phyloP scores from a whole-genome alignment of 768 basidiomycete genomes.

The Boletus rubroflammeus region DNA sequence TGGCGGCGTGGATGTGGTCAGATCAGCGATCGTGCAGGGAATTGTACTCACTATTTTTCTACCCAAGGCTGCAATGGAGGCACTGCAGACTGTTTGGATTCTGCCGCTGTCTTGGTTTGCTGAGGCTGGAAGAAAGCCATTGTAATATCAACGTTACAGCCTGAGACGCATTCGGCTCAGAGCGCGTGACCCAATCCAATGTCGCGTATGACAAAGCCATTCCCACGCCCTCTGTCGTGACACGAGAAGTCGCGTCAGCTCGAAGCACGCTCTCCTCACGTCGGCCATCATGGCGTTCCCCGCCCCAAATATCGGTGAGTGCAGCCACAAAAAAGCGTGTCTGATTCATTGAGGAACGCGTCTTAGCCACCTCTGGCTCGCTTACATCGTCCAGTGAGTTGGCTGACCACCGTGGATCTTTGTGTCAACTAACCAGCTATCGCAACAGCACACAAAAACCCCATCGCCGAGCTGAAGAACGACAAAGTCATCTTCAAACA shows the following conservation, averaged over 20 bases:
- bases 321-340: conserved; percentile 1
- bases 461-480: conserved; percentile 66
- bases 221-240: conserved; percentile 30
- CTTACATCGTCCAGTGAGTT: conserved; percentile 17
- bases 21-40: not conserved
- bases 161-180: conserved; percentile 36
- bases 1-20: conserved; percentile 31
- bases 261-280: conserved; percentile 7
- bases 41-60: conserved; percentile 85
- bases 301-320: conserved; percentile 17
- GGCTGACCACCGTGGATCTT: not conserved
- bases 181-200: conserved; percentile 48
- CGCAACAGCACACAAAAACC: conserved; percentile 38
- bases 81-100: conserved; percentile 46
- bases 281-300: conserved; percentile 21
- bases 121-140: conserved; percentile 69
- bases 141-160: not conserved
- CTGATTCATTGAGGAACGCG: not conserved
- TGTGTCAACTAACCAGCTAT: not conserved
- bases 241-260: conserved; percentile 18
- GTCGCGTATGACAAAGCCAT: conserved; percentile 31
- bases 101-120: conserved; percentile 36
- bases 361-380: conserved; percentile 12
- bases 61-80: conserved; percentile 89
- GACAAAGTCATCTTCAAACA: conserved; percentile 76